Base-by-base conservation (phyloP, 2,329 filamentous ascomycete species). In the Hypomyces perniciosus region DNA sequence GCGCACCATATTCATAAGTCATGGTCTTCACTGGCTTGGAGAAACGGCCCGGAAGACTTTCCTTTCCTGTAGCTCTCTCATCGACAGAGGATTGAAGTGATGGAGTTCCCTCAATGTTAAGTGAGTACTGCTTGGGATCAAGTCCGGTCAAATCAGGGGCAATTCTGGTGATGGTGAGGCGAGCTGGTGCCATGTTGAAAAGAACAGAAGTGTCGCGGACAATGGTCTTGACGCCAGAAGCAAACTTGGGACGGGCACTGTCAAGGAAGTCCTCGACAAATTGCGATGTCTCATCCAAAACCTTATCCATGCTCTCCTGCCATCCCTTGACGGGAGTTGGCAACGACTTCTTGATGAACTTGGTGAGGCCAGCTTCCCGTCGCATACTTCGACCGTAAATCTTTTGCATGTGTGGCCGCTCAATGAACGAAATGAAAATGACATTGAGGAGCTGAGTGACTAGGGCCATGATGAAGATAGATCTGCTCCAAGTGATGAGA, bases 341-440 rank as follows among this genome's bases (percentile, higher is more conserved):
- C 27, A 99, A 74, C 8, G 90, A 90, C 56, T 87, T 84, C 67
- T 90, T 89, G 65, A 99, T 80, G 62, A 89, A 96, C 71, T 91
- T 95, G 53, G 91, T 92, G 37, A 99, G 77, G 45, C 93, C 93
- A 8, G 93, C 93, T 66, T 96, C 90, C 57, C 86, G 76, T 53
- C 93, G 85, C 42, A 99, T 75, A 59, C 84, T 85, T 60, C 84
- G 79, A 39, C 93, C 92, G 63, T 99, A 99, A 13, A 97, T 80
- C 76, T 96, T 97, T 67, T 96, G 88, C 91, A 99, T 97, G 68
- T 99, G 93, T 10, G 92, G 93, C 54, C 91, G 85, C 70, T 99
- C 93, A 8, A 99, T 88, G 58, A 92, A 88, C 53, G 95, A 88
- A 49, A 99, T 88, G 72, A 96, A 96, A 30, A 77, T 83, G 31